Percentiles rank a stretch among this genome's conserved stretches.
phyloP scores from a whole-genome alignment of 2,329 filamentous ascomycete species.

The Diplodia sapinea region DNA sequence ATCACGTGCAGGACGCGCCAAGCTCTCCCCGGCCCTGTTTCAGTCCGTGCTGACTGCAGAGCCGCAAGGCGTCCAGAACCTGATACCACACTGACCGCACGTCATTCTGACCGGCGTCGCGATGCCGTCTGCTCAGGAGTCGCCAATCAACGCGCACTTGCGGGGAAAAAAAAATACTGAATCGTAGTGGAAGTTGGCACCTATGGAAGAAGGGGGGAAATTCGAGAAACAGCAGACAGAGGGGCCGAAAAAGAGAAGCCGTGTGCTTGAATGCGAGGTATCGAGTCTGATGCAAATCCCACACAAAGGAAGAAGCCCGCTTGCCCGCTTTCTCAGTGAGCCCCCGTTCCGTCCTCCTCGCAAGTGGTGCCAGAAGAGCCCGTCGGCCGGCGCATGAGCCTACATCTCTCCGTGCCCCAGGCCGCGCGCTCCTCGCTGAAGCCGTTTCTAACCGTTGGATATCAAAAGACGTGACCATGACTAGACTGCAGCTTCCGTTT shows the following conservation, averaged over 20 bases:
- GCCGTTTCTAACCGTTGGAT: constrained; percentile 32
- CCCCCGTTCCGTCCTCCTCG: constrained; percentile 24
- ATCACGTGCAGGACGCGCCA: constrained; percentile 10
- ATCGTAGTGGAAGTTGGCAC: constrained; percentile 14
- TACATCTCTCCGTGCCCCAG: constrained; percentile 4
- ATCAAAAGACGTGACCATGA: constrained; percentile 31
- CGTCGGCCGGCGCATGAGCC: constrained; percentile 14
- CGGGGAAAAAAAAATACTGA: constrained; percentile 14
- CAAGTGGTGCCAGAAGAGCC: constrained; percentile 26
- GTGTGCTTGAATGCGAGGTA: constrained; percentile 31
- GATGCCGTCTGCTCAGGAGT: neutral
- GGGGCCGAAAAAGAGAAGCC: constrained; percentile 16
- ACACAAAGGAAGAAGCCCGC: constrained; percentile 28
- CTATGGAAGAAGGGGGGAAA: constrained; percentile 19
- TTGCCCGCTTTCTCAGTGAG: constrained; percentile 27
- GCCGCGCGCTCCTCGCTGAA: constrained; percentile 8
- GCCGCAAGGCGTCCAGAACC: constrained; percentile 25
- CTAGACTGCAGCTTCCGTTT: constrained; percentile 19
- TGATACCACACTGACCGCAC: constrained; percentile 5
- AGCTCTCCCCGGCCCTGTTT: constrained; percentile 16
- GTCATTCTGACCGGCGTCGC: constrained; percentile 5
- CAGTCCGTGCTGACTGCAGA: constrained; percentile 23
- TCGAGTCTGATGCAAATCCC: constrained; percentile 31
- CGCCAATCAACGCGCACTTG: neutral
- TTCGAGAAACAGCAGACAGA: constrained; percentile 23